Evolutionary conservation across 164 flowering plant genomes (phyloP).

Genomic region (Paratinospora sagittata): DNA sequence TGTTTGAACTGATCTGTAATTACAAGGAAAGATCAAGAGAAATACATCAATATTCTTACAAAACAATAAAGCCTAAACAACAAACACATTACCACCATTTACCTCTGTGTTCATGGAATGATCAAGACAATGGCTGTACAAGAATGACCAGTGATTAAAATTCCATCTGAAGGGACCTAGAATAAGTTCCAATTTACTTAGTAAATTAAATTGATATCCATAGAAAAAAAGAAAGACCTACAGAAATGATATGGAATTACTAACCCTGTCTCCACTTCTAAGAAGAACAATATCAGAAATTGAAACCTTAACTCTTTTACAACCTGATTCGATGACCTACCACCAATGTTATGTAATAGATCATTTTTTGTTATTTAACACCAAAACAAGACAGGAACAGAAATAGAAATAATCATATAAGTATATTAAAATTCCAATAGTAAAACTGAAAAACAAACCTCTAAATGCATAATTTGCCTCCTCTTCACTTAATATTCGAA

Average conservation of each 20-base stretch:
- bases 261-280: constrained; percentile 88
- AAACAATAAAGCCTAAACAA: too few species aligned
- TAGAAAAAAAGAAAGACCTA: neutral
- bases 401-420: neutral
- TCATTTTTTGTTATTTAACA: neutral
- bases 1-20: too few species aligned
- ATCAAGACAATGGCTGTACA: too few species aligned
- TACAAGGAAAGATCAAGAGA: too few species aligned
- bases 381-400: neutral
- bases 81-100: too few species aligned
- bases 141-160: constrained; percentile 71
- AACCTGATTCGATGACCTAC: constrained; percentile 81
- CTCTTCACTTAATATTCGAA: constrained; percentile 81
- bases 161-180: constrained; percentile 93
- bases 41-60: too few species aligned
- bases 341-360: neutral
- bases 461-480: constrained; percentile 78
- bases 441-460: constrained; percentile 42
- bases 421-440: constrained; percentile 2
- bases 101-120: too few species aligned
- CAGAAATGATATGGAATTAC: constrained; percentile 7
- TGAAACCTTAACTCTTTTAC: constrained; percentile 69
- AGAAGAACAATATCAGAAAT: constrained; percentile 86
- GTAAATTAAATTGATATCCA: neutral
- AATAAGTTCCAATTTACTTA: neutral